Conservation (phyloP, 495 filamentous ascomycete genomes). For the Mycothermus thermophilus region DNA sequence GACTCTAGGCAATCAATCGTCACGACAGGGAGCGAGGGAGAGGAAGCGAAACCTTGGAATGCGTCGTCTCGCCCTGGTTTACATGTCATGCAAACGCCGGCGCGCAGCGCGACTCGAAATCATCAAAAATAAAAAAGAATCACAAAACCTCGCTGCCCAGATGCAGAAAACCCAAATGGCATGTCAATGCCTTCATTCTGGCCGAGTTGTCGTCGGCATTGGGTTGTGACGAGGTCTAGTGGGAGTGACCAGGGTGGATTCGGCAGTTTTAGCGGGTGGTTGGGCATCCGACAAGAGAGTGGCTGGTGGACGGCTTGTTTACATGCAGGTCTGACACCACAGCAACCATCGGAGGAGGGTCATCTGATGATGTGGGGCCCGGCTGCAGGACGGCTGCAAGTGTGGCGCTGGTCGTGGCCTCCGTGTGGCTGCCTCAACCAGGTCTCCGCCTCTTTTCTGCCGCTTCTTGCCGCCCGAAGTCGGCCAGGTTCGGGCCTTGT, state of each 20-base stretch:
- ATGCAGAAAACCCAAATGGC: neutral
- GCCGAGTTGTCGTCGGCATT: slow-evolving; percentile 2
- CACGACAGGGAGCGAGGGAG: neutral
- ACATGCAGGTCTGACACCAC: slow-evolving; percentile 5
- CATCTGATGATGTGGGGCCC: too few species aligned
- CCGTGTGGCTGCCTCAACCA: too few species aligned
- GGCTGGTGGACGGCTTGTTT: slow-evolving; percentile 6
- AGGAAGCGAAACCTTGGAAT: neutral
- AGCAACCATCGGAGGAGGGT: too few species aligned
- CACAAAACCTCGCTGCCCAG: slow-evolving; percentile 4
- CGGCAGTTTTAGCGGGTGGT: slow-evolving; percentile 9
- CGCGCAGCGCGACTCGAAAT: slow-evolving; percentile 7
- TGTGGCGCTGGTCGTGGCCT: too few species aligned
- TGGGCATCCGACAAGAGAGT: slow-evolving; percentile 2
- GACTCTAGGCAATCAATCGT: slow-evolving; percentile 2
- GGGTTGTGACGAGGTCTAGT: slow-evolving; percentile 6
- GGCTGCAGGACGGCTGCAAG: neutral
- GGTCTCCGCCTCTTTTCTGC: too few species aligned
- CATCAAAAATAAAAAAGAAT: slow-evolving; percentile 5
- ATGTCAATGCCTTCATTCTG: slow-evolving; percentile 7
- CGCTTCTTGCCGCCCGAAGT: too few species aligned
- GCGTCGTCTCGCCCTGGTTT: neutral
- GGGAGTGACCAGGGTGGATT: slow-evolving; percentile 6
- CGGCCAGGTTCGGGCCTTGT: too few species aligned
- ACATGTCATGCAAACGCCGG: slow-evolving; percentile 11